These are phyloP conservation scores for Emergomyces africanus DNA, from an alignment of 2,329 filamentous ascomycete genomes.

Conservation along the genomic window DNA sequence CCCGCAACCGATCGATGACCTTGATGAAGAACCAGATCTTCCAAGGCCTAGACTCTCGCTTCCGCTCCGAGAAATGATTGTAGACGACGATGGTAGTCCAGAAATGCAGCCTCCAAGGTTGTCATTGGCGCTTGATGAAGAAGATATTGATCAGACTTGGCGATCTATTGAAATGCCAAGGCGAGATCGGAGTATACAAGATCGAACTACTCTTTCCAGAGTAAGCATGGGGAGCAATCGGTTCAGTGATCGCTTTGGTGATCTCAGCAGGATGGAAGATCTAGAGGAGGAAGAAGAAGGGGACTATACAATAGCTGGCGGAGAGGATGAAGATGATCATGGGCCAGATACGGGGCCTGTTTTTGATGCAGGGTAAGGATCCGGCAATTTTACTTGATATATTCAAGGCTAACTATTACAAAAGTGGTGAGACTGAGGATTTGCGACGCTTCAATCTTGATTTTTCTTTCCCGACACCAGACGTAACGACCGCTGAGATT, in stretches of 20 bases:
- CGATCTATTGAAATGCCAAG: conserved; percentile 32
- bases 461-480: conserved; percentile 29
- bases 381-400: background rate
- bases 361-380: conserved; percentile 26
- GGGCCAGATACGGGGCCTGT: conserved; percentile 23
- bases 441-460: conserved; percentile 30
- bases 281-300: conserved; percentile 29
- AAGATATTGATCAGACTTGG: conserved; percentile 33
- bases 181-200: conserved; percentile 26
- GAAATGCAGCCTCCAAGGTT: conserved; percentile 25
- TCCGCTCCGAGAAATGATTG: conserved; percentile 31
- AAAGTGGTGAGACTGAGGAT: conserved; percentile 33
- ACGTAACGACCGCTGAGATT: conserved; percentile 17
- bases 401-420: conserved; percentile 10
- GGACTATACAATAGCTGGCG: conserved; percentile 10
- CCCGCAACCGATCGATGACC: conserved; percentile 31
- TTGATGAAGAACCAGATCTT: conserved; percentile 36
- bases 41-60: conserved; percentile 30
- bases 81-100: conserved; percentile 31
- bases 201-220: conserved; percentile 27
- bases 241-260: conserved; percentile 40
- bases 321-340: conserved; percentile 11
- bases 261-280: conserved; percentile 34
- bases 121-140: conserved; percentile 34
- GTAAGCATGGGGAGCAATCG: conserved; percentile 31